Evolutionary conservation across 345 rosid genomes (phyloP).

Genomic region (Trapa incisa): DNA sequence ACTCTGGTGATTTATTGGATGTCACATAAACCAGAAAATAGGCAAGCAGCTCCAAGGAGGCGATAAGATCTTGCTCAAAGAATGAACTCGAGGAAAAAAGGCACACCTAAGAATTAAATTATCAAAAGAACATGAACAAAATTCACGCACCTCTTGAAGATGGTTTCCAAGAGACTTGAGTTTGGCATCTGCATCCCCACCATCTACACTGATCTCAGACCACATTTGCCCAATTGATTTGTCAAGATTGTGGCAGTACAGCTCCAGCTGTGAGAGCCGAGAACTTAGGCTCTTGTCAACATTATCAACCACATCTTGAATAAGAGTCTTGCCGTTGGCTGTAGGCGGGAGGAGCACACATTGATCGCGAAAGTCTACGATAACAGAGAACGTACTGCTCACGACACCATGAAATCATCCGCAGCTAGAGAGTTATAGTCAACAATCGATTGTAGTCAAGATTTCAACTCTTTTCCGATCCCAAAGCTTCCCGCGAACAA

Average conservation of each 20-base stretch:
- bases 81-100: background rate
- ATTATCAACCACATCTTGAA: constrained; percentile 41
- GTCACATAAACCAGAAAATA: background rate
- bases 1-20: background rate
- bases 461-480: background rate
- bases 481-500: background rate
- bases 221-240: constrained; percentile 92
- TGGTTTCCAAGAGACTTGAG: constrained; percentile 85
- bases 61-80: background rate
- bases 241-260: constrained; percentile 87
- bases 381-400: constrained; percentile 57
- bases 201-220: constrained; percentile 57
- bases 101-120: background rate
- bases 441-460: background rate
- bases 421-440: background rate
- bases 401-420: background rate
- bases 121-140: background rate
- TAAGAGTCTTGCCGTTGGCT: constrained; percentile 73
- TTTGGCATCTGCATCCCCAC: constrained; percentile 64
- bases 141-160: constrained; percentile 68
- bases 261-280: constrained; percentile 79
- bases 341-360: constrained; percentile 49
- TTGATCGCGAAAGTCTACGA: constrained; percentile 54
- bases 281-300: constrained; percentile 81
- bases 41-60: background rate